Conservation (phyloP, 805 yeast species). For the Blastobotrys attinorum region DNA sequence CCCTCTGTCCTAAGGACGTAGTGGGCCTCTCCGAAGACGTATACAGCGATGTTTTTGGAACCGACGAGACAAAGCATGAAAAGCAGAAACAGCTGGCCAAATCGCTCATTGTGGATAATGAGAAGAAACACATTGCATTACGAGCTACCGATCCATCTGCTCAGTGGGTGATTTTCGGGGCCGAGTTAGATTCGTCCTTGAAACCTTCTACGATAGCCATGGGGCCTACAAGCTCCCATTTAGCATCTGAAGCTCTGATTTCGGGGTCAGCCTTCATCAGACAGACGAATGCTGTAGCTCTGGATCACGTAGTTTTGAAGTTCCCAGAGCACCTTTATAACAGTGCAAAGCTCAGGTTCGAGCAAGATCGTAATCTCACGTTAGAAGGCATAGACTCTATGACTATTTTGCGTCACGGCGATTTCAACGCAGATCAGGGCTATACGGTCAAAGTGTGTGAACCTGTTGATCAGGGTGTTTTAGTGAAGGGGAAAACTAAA, state of each 20-base stretch:
- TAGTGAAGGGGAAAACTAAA: slow-evolving; percentile 37
- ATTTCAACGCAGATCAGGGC: slow-evolving; percentile 35
- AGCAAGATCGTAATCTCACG: slow-evolving; percentile 27
- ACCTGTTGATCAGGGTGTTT: slow-evolving; percentile 62
- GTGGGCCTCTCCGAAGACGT: slow-evolving; percentile 9
- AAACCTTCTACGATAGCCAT: slow-evolving; percentile 9
- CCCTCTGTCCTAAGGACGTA: too few species aligned
- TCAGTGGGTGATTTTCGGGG: slow-evolving; percentile 11
- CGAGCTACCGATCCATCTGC: background rate
- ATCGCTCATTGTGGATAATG: slow-evolving; percentile 3
- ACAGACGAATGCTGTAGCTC: slow-evolving; percentile 16
- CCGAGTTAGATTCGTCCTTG: slow-evolving; percentile 8
- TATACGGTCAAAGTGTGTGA: slow-evolving; percentile 57
- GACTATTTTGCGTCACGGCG: slow-evolving; percentile 35
- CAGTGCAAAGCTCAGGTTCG: slow-evolving; percentile 32
- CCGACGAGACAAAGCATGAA: too few species aligned
- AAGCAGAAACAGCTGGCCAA: background rate
- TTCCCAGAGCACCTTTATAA: slow-evolving; percentile 43
- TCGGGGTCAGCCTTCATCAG: slow-evolving; percentile 11
- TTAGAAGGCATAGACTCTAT: background rate
- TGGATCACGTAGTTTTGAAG: slow-evolving; percentile 35
- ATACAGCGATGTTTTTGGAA: slow-evolving; percentile 8
- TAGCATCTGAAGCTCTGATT: background rate
- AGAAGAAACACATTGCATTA: slow-evolving; percentile 7
- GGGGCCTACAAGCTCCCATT: background rate